Conservation (phyloP, 441 rosid species). For the Croton laevigatus region DNA sequence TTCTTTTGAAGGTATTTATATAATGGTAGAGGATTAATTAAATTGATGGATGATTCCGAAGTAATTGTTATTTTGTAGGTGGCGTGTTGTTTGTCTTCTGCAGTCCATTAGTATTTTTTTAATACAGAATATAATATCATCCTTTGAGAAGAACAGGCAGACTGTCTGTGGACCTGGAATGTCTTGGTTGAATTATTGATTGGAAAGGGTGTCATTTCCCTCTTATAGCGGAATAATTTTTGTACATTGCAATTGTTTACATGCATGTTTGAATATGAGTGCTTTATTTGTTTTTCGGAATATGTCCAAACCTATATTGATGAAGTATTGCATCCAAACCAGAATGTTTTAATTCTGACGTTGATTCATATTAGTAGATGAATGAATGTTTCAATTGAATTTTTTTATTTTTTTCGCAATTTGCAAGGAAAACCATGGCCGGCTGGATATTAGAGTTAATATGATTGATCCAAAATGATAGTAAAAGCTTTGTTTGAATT, state of each 20-base stretch:
- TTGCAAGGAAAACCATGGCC: too few relatives aligned
- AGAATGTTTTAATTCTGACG: background rate
- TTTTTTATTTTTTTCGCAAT: background rate
- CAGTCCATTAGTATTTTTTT: constrained; percentile 1
- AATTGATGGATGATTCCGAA: background rate
- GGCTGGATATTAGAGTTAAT: too few relatives aligned
- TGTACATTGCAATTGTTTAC: background rate
- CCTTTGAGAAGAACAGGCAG: background rate
- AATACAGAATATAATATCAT: background rate
- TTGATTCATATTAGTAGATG: background rate
- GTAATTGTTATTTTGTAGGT: background rate
- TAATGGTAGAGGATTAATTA: constrained; percentile 6
- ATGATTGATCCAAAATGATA: too few relatives aligned
- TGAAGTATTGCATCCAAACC: background rate
- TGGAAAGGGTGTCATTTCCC: background rate
- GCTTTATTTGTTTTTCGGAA: background rate
- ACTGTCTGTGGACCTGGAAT: background rate
- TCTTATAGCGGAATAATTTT: too few relatives aligned
- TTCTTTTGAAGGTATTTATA: constrained; percentile 17
- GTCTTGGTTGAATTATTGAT: background rate
- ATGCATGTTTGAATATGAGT: background rate
- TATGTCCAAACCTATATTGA: background rate
- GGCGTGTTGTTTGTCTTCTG: background rate
- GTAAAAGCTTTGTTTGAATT: too few relatives aligned
- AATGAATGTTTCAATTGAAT: background rate